These are phyloP conservation scores for Mucor ambiguus DNA, from an alignment of 371 early-diverging fungal species.

Conservation along the genomic window DNA sequence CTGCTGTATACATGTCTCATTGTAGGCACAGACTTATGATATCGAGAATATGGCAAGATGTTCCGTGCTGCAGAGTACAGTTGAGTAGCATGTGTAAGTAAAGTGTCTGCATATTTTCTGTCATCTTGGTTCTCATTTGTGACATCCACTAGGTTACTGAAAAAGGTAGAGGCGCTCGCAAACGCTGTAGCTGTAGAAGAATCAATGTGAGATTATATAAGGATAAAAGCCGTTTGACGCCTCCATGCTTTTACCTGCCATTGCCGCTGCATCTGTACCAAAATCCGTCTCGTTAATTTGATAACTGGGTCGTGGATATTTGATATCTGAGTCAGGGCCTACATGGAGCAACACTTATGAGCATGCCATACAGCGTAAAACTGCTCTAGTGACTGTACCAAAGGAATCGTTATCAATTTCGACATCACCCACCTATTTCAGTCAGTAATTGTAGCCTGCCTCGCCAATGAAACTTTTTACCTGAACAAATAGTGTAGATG, in stretches of 20 bases:
- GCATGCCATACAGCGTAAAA: background rate
- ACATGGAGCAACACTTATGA: background rate
- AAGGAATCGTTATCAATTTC: constrained; percentile 23
- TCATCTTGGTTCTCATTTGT: constrained; percentile 37
- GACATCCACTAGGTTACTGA: constrained; percentile 17
- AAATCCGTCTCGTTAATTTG: constrained; percentile 42
- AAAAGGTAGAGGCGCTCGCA: constrained; percentile 50
- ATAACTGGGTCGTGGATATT: constrained; percentile 44
- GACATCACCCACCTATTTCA: constrained; percentile 22
- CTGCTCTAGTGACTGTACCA: constrained; percentile 7
- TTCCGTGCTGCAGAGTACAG: constrained; percentile 35
- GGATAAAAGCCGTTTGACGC: background rate
- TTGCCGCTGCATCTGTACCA: constrained; percentile 55
- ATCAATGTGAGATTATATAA: background rate
- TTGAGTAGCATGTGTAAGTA: constrained; percentile 44
- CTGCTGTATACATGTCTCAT: constrained; percentile 36
- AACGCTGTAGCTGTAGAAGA: constrained; percentile 44
- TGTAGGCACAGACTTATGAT: constrained; percentile 43
- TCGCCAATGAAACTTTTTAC: background rate
- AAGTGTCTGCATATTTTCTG: constrained; percentile 34
- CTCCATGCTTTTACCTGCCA: constrained; percentile 27
- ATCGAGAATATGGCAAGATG: constrained; percentile 34
- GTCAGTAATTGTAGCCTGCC: background rate
- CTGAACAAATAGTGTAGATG: constrained; percentile 27
- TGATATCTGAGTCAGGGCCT: constrained; percentile 38